phyloP scores from a whole-genome alignment of 78 protist species.

The Dictyostelium purpureum region DNA sequence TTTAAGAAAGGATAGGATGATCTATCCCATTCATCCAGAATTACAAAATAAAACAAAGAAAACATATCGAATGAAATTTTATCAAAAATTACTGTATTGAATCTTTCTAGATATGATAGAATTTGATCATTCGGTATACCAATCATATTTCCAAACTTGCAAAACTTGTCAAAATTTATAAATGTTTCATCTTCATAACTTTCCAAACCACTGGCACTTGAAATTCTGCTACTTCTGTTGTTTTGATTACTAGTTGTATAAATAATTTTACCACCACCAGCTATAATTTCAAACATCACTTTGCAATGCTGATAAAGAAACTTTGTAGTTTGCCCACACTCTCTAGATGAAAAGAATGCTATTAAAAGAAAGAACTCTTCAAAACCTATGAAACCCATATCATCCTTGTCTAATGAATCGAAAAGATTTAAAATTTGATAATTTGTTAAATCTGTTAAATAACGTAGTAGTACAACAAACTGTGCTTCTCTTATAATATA shows the following conservation, averaged over 20 bases:
- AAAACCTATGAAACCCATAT: slow-evolving; percentile 48
- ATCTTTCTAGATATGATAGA: slow-evolving; percentile 16
- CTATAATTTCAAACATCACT: slow-evolving; percentile 55
- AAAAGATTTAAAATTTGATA: slow-evolving; percentile 45
- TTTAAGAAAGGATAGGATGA: slow-evolving; percentile 19
- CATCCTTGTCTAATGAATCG: slow-evolving; percentile 56
- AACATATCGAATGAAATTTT: slow-evolving; percentile 47
- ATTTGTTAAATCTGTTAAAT: slow-evolving; percentile 28
- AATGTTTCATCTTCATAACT: not conserved
- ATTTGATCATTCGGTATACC: slow-evolving; percentile 61
- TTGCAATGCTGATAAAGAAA: slow-evolving; percentile 56
- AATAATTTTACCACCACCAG: not conserved
- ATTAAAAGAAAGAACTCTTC: slow-evolving; percentile 63
- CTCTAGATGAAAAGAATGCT: slow-evolving; percentile 25
- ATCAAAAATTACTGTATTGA: slow-evolving; percentile 56
- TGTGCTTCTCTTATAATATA: slow-evolving; percentile 35
- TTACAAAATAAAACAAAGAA: slow-evolving; percentile 53
- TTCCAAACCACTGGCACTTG: not conserved
- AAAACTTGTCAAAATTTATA: slow-evolving; percentile 55
- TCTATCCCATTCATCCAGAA: slow-evolving; percentile 70
- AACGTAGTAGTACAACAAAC: slow-evolving; percentile 27
- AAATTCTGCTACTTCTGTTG: not conserved
- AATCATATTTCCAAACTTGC: slow-evolving; percentile 50
- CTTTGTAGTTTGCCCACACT: slow-evolving; percentile 68
- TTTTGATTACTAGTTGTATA: not conserved